A percentile compares a stretch with the other conserved stretches of the same genome.
phyloP scores from a whole-genome alignment of 148 eudicot species.

The Rhododendron griersonianum region DNA sequence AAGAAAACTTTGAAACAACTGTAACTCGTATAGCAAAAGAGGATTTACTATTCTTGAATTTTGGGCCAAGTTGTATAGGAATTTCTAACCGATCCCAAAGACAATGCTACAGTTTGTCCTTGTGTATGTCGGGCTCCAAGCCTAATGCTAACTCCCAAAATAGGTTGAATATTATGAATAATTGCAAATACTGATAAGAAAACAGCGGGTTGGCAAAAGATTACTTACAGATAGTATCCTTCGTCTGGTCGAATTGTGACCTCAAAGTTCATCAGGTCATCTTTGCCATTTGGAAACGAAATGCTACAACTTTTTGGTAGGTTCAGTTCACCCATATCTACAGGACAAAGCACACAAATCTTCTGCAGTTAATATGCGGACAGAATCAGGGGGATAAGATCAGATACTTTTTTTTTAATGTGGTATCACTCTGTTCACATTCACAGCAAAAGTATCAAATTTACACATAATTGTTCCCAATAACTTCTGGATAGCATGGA shows the following conservation, averaged over 20 bases:
- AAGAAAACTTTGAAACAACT: background rate
- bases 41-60: background rate
- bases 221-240: constrained; percentile 71
- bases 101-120: background rate
- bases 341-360: constrained; percentile 10
- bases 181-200: background rate
- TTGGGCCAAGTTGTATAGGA: background rate
- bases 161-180: background rate
- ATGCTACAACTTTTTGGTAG: constrained; percentile 68
- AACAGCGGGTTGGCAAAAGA: background rate
- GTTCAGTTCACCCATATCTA: constrained; percentile 81
- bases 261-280: constrained; percentile 89
- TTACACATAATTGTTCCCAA: background rate
- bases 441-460: too few species aligned
- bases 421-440: background rate
- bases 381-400: background rate
- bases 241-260: constrained; percentile 81
- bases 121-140: background rate
- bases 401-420: background rate
- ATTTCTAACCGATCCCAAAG: background rate
- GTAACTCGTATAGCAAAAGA: too few species aligned
- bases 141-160: background rate
- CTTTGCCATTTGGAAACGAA: constrained; percentile 74
- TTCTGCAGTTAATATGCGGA: background rate
- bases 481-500: background rate